Evolutionary conservation across 805 yeast genomes (phyloP).

Genomic region (Spathaspora girioi): DNA sequence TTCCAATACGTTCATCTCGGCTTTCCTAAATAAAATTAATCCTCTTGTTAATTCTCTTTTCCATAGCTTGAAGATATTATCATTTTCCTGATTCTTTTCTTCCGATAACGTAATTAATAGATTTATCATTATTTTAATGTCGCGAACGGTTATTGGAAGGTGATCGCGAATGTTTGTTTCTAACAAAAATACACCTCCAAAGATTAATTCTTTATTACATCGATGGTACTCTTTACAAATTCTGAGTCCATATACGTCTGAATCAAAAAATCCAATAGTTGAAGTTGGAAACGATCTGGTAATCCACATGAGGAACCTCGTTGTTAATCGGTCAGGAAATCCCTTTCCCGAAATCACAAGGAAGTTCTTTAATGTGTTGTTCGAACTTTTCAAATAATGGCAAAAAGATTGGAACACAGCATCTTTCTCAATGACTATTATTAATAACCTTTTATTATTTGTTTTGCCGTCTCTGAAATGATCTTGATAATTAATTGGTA

Average conservation of each 20-base stretch:
- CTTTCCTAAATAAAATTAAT: conserved; percentile 45
- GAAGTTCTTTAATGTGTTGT: conserved; percentile 5
- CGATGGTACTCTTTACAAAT: conserved; percentile 40
- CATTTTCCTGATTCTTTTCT: background rate
- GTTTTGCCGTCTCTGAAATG: background rate
- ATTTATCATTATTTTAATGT: conserved; percentile 15
- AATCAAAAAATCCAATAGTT: conserved; percentile 51
- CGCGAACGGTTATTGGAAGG: conserved; percentile 18
- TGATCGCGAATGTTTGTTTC: conserved; percentile 31
- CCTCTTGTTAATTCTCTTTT: conserved; percentile 51
- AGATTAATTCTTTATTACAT: conserved; percentile 16
- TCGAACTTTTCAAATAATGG: conserved; percentile 10
- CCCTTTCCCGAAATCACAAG: conserved; percentile 61
- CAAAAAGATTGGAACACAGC: conserved; percentile 36
- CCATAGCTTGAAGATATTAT: conserved; percentile 14
- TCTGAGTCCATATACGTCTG: conserved; percentile 62
- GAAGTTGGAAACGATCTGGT: background rate
- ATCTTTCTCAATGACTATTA: conserved; percentile 37
- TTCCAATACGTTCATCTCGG: conserved; percentile 49
- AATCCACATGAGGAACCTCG: conserved; percentile 12
- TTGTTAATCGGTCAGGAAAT: conserved; percentile 58
- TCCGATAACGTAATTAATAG: conserved; percentile 5
- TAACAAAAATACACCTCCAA: conserved; percentile 40
- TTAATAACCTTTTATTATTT: background rate
- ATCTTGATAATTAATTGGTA: conserved; percentile 12